A percentile compares a stretch with the other conserved stretches of the same genome.
phyloP scores from a whole-genome alignment of 164 flowering plant species.

The Stephania cephalantha region DNA sequence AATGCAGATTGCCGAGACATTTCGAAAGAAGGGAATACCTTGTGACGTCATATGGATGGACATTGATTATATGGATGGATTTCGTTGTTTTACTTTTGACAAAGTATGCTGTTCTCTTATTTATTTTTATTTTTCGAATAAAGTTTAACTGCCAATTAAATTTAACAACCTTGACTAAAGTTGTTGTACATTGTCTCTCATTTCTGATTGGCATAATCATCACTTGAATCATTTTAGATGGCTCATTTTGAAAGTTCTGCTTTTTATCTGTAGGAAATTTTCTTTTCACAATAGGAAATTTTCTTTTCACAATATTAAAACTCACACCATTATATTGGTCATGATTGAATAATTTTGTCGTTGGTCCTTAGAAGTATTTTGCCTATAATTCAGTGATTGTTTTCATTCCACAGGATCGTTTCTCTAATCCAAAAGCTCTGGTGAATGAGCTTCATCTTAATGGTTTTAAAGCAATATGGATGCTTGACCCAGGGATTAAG shows the following conservation, averaged over 20 bases:
- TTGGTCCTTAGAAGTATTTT: too few relatives aligned
- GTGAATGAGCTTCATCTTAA: slow-evolving; percentile 53
- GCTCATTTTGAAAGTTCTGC: too few relatives aligned
- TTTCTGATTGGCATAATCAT: too few relatives aligned
- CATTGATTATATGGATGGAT: slow-evolving; percentile 97
- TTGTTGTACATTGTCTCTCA: too few relatives aligned
- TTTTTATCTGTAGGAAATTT: too few relatives aligned
- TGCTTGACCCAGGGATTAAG: slow-evolving; percentile 97
- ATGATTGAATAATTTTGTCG: too few relatives aligned
- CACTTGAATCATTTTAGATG: too few relatives aligned
- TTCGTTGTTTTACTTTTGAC: slow-evolving; percentile 92
- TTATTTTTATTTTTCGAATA: not conserved
- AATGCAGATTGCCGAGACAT: slow-evolving; percentile 63
- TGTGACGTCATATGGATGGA: slow-evolving; percentile 99
- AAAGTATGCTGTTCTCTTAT: slow-evolving; percentile 33
- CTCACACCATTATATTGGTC: too few relatives aligned
- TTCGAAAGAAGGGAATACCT: slow-evolving; percentile 82
- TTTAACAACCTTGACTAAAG: too few relatives aligned
- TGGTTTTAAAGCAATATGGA: slow-evolving; percentile 97
- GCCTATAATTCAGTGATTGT: not conserved
- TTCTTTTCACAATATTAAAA: too few relatives aligned
- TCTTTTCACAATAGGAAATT: too few relatives aligned
- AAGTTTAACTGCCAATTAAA: not conserved
- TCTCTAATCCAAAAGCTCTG: slow-evolving; percentile 68
- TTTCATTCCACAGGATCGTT: slow-evolving; percentile 45